These are phyloP conservation scores for Pulveroboletus ravenelii DNA, from an alignment of 768 basidiomycete genomes.

Conservation along the genomic window DNA sequence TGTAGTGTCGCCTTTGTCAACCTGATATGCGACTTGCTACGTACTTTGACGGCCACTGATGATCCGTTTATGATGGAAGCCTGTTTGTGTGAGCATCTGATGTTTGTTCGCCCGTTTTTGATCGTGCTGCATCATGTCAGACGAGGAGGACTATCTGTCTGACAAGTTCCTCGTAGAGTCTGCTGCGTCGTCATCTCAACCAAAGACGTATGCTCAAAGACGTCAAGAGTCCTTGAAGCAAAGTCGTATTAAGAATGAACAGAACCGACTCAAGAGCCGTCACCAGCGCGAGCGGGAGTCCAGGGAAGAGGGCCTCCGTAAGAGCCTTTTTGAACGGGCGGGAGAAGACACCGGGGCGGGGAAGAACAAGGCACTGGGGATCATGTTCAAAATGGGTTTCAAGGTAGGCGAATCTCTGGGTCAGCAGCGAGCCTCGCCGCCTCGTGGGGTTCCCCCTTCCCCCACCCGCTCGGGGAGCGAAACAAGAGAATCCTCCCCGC, in stretches of 20 bases:
- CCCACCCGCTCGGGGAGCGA: slow-evolving; percentile 2
- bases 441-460: not conserved
- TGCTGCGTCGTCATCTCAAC: slow-evolving; percentile 30
- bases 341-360: slow-evolving; percentile 47
- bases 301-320: slow-evolving; percentile 71
- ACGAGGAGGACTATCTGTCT: slow-evolving; percentile 81
- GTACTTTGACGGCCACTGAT: slow-evolving; percentile 28
- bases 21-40: slow-evolving; percentile 21
- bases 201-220: slow-evolving; percentile 65
- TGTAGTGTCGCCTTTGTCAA: slow-evolving; percentile 32
- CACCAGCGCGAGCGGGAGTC: slow-evolving; percentile 67
- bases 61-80: slow-evolving; percentile 19
- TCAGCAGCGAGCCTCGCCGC: slow-evolving; percentile 22
- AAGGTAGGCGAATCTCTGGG: slow-evolving; percentile 80
- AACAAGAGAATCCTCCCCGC: not conserved
- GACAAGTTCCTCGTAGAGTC: slow-evolving; percentile 70
- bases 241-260: slow-evolving; percentile 60
- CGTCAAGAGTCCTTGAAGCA: slow-evolving; percentile 62
- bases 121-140: slow-evolving; percentile 49
- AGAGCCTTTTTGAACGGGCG: slow-evolving; percentile 75
- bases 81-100: slow-evolving; percentile 3
- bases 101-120: slow-evolving; percentile 19
- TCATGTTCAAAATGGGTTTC: slow-evolving; percentile 96
- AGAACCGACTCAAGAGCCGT: slow-evolving; percentile 58
- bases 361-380: slow-evolving; percentile 74